phyloP scores from a whole-genome alignment of 2,329 filamentous ascomycete genomes.

The Tympanopsis confertula region DNA sequence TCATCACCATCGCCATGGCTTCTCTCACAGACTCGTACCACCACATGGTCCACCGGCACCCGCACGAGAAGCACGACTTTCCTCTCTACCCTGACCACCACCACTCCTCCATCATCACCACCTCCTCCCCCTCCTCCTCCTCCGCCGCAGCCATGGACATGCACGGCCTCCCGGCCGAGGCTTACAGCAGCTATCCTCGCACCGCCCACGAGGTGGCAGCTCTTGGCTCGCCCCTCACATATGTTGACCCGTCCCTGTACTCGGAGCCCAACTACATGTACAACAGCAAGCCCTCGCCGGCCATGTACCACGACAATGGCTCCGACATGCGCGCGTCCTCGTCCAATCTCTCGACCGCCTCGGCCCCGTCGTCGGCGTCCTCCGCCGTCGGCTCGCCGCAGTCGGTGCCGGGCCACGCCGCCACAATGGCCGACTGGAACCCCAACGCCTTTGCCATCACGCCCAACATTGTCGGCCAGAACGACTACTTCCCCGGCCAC shows the following conservation, averaged over 20 bases:
- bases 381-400: constrained; percentile 59
- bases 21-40: too few species aligned
- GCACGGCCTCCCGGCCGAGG: too few species aligned
- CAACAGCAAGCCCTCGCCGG: constrained; percentile 32
- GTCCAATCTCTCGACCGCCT: constrained; percentile 49
- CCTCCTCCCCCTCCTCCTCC: too few species aligned
- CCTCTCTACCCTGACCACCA: too few species aligned
- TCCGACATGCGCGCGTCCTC: constrained; percentile 32
- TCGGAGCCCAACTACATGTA: constrained; percentile 30
- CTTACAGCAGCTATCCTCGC: too few species aligned
- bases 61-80: too few species aligned
- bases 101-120: too few species aligned
- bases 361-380: constrained; percentile 51
- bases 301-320: constrained; percentile 35
- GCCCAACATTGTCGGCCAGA: constrained; percentile 49
- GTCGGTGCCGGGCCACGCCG: constrained; percentile 13
- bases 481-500: constrained; percentile 28
- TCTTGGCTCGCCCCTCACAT: too few species aligned
- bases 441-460: constrained; percentile 43
- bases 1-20: too few species aligned
- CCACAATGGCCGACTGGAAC: not conserved
- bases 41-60: too few species aligned
- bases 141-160: too few species aligned
- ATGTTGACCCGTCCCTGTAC: not conserved
- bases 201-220: too few species aligned